phyloP scores from a whole-genome alignment of 2,329 filamentous ascomycete genomes.

The Acrocalymma vagum region DNA sequence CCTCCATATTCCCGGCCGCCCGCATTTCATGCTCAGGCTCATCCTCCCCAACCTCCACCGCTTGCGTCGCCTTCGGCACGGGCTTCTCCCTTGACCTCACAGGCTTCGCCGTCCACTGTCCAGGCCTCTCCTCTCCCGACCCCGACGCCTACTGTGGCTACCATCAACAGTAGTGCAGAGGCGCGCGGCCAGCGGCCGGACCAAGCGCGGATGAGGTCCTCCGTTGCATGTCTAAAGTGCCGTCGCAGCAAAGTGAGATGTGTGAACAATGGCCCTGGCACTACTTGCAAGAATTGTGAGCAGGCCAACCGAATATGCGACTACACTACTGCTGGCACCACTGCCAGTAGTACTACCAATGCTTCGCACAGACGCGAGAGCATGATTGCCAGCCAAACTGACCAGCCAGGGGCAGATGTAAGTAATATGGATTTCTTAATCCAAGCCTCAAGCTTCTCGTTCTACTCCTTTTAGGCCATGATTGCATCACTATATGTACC shows the following conservation, averaged over 20 bases:
- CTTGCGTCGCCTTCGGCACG: constrained; percentile 28
- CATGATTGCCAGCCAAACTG: constrained; percentile 13
- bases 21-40: constrained; percentile 20
- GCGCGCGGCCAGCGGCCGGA: constrained; percentile 26
- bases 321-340: constrained; percentile 66
- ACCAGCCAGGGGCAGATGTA: constrained; percentile 27
- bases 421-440: constrained; percentile 9
- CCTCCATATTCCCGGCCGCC: constrained; percentile 20
- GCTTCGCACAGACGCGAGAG: constrained; percentile 53
- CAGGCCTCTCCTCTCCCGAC: constrained; percentile 39
- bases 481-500: neutral
- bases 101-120: constrained; percentile 36
- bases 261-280: constrained; percentile 77
- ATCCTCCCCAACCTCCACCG: constrained; percentile 24
- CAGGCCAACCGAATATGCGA: constrained; percentile 75
- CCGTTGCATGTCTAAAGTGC: constrained; percentile 80
- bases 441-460: neutral
- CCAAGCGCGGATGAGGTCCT: constrained; percentile 70
- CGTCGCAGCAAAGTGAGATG: constrained; percentile 87
- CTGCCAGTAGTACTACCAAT: constrained; percentile 26
- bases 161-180: constrained; percentile 23
- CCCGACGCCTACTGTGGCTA: constrained; percentile 29
- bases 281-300: constrained; percentile 78
- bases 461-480: neutral
- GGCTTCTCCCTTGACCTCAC: constrained; percentile 25